Conservation (phyloP, 1,284 basidiomycete genomes). For the Afroboletus lepidellus region DNA sequence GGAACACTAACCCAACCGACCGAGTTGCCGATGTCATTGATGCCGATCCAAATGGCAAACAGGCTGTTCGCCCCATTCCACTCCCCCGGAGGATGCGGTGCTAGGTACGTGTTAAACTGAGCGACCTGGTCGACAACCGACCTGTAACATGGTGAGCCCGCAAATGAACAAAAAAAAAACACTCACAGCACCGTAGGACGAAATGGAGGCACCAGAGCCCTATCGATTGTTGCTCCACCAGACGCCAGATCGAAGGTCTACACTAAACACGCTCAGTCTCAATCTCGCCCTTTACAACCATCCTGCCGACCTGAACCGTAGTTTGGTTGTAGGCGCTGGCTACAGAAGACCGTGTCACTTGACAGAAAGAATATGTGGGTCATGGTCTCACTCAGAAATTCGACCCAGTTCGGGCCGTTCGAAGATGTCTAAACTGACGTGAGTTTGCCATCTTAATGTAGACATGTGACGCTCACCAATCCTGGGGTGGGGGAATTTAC, state of each 20-base stretch:
- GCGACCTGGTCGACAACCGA: slow-evolving; percentile 63
- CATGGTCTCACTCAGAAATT: slow-evolving; percentile 45
- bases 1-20: slow-evolving; percentile 47
- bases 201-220: slow-evolving; percentile 57
- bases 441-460: slow-evolving; percentile 2
- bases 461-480: slow-evolving; percentile 39
- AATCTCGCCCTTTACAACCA: background rate
- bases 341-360: slow-evolving; percentile 11
- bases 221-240: slow-evolving; percentile 62
- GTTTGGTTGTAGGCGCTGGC: slow-evolving; percentile 54
- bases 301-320: slow-evolving; percentile 42
- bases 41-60: slow-evolving; percentile 66
- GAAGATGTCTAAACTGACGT: slow-evolving; percentile 46
- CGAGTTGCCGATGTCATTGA: slow-evolving; percentile 61
- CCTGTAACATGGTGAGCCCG: slow-evolving; percentile 30
- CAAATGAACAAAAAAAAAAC: background rate
- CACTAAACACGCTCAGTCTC: slow-evolving; percentile 1
- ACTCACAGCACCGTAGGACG: slow-evolving; percentile 53
- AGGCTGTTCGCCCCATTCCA: slow-evolving; percentile 57
- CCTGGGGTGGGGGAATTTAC: slow-evolving; percentile 53
- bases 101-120: slow-evolving; percentile 53
- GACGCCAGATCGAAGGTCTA: slow-evolving; percentile 60
- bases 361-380: background rate
- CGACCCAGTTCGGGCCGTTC: slow-evolving; percentile 65
- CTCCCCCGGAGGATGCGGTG: slow-evolving; percentile 48